Percentiles rank a stretch among this genome's conserved stretches.
These are phyloP conservation scores for Hypericum perforatum DNA, from an alignment of 345 rosid species.

Conservation along the genomic window DNA sequence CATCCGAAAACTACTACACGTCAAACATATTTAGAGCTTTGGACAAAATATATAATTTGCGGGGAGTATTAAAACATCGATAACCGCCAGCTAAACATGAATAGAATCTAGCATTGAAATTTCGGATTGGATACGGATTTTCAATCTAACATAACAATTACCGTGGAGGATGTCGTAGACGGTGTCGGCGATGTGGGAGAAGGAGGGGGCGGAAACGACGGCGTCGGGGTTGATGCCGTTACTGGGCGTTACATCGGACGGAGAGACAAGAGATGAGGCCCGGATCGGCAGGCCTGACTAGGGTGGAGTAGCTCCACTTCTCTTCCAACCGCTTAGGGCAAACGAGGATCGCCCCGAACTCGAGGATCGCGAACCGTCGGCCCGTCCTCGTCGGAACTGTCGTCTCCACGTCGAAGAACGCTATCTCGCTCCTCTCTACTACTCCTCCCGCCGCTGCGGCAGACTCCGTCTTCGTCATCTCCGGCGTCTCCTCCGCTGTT, in stretches of 20 bases:
- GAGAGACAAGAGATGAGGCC: conserved; percentile 46
- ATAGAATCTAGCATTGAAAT: neutral
- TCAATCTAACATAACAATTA: neutral
- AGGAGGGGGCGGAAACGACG: conserved; percentile 52
- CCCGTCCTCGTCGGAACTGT: conserved; percentile 56
- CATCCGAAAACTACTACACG: no score
- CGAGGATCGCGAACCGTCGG: conserved; percentile 52
- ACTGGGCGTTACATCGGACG: conserved; percentile 51
- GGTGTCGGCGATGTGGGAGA: conserved; percentile 54
- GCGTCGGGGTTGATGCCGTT: conserved; percentile 55
- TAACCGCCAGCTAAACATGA: neutral
- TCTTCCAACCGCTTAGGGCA: conserved; percentile 69
- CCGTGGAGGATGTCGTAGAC: conserved; percentile 77
- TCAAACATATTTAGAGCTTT: no score
- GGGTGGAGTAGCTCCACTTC: conserved; percentile 61
- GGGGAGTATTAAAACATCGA: no score
- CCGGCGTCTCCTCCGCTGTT: no score
- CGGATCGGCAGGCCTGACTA: conserved; percentile 59
- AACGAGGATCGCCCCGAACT: conserved; percentile 82
- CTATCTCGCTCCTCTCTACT: conserved; percentile 51
- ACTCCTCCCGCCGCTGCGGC: neutral
- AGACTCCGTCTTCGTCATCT: no score
- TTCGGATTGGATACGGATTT: no score
- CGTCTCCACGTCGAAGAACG: conserved; percentile 84
- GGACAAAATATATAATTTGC: no score